Conservation (phyloP, 768 basidiomycete species). For the Cyclocybe aegerita region DNA sequence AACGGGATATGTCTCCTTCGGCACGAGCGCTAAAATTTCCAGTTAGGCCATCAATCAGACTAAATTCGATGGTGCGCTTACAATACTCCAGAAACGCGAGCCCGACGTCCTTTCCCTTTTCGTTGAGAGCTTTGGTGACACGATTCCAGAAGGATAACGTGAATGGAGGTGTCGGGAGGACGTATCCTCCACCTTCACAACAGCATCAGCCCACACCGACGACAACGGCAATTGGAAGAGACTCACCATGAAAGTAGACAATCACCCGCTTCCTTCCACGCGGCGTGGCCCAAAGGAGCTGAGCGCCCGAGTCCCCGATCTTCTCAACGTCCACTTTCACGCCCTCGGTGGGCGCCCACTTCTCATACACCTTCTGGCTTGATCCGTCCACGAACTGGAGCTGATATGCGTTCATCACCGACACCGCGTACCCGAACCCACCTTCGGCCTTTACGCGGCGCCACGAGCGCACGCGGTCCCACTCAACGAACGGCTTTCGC, state of each 20-base stretch:
- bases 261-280: slow-evolving; percentile 15
- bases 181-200: slow-evolving; percentile 14
- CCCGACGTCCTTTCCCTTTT: slow-evolving; percentile 11
- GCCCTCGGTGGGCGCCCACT: slow-evolving; percentile 7
- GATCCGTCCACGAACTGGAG: slow-evolving; percentile 10
- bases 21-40: slow-evolving; percentile 21
- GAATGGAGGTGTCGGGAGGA: slow-evolving; percentile 8
- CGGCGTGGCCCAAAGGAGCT: slow-evolving; percentile 16
- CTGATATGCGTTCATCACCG: slow-evolving; percentile 8
- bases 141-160: slow-evolving; percentile 7
- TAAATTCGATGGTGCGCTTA: not conserved
- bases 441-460: slow-evolving; percentile 11
- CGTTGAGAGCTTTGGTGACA: slow-evolving; percentile 7
- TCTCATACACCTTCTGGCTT: slow-evolving; percentile 7
- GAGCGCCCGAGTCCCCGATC: slow-evolving; percentile 9
- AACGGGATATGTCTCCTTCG: slow-evolving; percentile 25
- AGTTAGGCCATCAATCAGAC: not conserved
- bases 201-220: not conserved
- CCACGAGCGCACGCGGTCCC: slow-evolving; percentile 11
- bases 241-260: slow-evolving; percentile 17
- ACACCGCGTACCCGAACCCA: not conserved
- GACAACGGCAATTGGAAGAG: not conserved
- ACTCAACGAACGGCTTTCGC: slow-evolving; percentile 5
- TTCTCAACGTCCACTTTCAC: slow-evolving; percentile 8
- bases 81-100: slow-evolving; percentile 17